Evolutionary conservation across 2,329 filamentous ascomycete genomes (phyloP), one percentile per base, ranked within the genome.

Genomic region (Chaetomiaceae sp.): DNA sequence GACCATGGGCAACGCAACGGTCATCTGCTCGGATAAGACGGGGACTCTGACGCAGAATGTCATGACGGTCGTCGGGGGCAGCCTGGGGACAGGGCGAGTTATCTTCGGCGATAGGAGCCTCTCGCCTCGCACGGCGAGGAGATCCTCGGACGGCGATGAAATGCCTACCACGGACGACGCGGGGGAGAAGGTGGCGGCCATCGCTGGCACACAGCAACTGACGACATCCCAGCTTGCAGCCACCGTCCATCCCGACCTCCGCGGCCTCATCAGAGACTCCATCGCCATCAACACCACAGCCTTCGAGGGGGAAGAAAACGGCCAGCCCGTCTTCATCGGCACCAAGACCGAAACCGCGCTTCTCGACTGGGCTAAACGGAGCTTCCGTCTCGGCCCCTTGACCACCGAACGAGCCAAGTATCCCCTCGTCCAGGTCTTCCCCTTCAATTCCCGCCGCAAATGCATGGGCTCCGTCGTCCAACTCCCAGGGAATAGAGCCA

Each of bases 1-100:
- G 67, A 88, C 88, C 42, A 90, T 90, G 86, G 87, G 87, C 48
- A 90, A 89, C 63, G 86, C 86, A 6, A 87, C 85, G 1, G 82
- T 80, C 0, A 85, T 86, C 46, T 86, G 82, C 69, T 85, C 81
- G 0, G 82, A 86, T 70, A 86, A 86, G 69, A 86, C 82, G 0
- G 82, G 82, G 41, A 86, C 82, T 5, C 69, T 86, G 44, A 86
- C 82, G 0, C 82, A 85, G 64, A 85, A 85, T 65, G 84, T 84
- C 67, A 86, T 86, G 82, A 81, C 80, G 54, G 79, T 86, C 11
- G 82, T 86, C 27, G 75, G 81, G 4, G 82, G 77, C 47, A 80
- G 78, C 1, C 66, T 85, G 41, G 81, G 82, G 38, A 78, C n/a
- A n/a, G n/a, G n/a, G n/a, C 77, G 2, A 71, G 66, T 23, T 75